Evolutionary conservation across 202 grass and related monocot species (phyloP), one percentile per base, ranked within the genome.

Genomic region (Hordeum pubiflorum): DNA sequence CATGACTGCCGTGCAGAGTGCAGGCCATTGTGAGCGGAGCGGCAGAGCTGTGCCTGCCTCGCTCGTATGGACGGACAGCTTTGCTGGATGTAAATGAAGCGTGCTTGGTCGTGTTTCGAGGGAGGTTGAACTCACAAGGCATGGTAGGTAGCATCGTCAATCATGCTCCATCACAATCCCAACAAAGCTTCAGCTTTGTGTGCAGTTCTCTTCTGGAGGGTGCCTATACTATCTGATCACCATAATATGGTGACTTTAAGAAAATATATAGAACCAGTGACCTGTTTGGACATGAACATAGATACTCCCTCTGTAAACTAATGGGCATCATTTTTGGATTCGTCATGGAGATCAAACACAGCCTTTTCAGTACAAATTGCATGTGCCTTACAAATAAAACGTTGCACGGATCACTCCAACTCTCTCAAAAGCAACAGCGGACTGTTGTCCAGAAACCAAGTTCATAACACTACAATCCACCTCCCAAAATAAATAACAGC

Each of bases 401-500:
- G 14, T 50, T 17, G 14, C 15, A 50, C 46, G 46, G 46, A 50
- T 50, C 46, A 50, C 46, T 32, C 31, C 29, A 31, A 32, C 27
- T 48, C 46, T 50, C 20, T 61, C 69, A 74, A 54, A 24, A 58
- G 41, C 31, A 44, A 58, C 76, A 24, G 8, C 9, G 9, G 38
- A 54, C 10, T 23, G 38, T 43, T n/a, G 74, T 17, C 64, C 18
- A 57, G 6, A 10, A 90, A 84, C 43, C 2, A 87, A 69, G 37
- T 70, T 65, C 72, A 84, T 41, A 55, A 74, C 62, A 81, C 37
- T 63, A 29, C 3, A 46, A 72, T 81, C 77, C 76, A 81, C 83
- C 62, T 84, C 18, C 18, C 75, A 79, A 88, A 69, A 77, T n/a
- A 54, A 7, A 84, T 63, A 81, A 66, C 74, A 40, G 75, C 32